Base-by-base conservation (phyloP, 148 eudicot species). In the Silene uniflora region DNA sequence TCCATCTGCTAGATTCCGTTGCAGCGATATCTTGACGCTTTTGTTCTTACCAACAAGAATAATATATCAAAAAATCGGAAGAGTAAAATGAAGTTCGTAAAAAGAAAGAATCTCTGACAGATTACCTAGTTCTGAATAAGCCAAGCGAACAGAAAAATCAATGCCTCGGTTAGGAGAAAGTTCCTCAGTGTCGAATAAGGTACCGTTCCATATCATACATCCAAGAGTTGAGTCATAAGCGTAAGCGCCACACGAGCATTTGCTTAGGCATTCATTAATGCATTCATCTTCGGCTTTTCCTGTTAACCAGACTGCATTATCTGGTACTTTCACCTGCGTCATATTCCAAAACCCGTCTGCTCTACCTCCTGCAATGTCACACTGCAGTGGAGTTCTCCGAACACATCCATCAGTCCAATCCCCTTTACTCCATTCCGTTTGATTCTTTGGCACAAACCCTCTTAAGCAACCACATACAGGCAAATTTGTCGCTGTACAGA, bases 381-480 rank as follows among this genome's bases (percentile, higher is more conserved):
- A 86, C 6, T 78, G 67, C 64, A 90, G 76, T 5, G 66, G 58
- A 0, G 23, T 76, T 46, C 69, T 85, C 67, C 93, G 81, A n/a
- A 72, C 71, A 72, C 93, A 90, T 3, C 93, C 93, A 8, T 79
- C 69, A 7, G 58, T 80, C 90, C 89, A 88, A 64, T 78, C 76
- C 7, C 88, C 87, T 24, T 18, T 59, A 0, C 23, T 42, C 89
- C 93, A 87, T 74, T 89, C 84, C 55, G 68, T 70, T 0, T 18
- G 9, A 5, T 71, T 66, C 52, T 42, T 69, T 0, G 91, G 88
- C 32, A 49, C 71, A 76, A 72, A 90, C 29, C 91, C 93, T 61
- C 27, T 35, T 25, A 90, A 75, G 72, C 93, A 90, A 23, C 55
- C 23, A 67, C 93, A 90, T 0, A 81, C 76, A 2, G 82, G 86